Percentiles rank a stretch among this genome's conserved stretches.
These are phyloP conservation scores for Petunia axillaris DNA, from an alignment of 257 asterid genomes.

Conservation along the genomic window DNA sequence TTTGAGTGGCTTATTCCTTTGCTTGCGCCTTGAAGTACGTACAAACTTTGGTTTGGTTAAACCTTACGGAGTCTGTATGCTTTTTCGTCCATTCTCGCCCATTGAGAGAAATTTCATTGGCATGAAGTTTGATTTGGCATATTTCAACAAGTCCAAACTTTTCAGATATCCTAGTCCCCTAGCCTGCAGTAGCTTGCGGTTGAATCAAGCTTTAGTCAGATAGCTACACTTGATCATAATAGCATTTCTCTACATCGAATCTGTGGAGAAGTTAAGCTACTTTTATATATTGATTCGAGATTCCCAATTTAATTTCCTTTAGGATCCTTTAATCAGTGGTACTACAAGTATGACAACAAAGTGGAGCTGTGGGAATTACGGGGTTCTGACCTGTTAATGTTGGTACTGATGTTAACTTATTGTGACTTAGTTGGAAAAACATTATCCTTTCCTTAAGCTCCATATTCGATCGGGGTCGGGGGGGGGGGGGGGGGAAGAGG, in stretches of 20 bases:
- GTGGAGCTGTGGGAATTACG: not conserved
- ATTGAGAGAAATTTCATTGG: not conserved
- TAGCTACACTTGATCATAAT: not conserved
- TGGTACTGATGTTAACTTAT: not conserved
- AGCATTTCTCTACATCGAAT: not conserved
- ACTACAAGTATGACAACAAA: not conserved
- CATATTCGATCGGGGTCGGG: not conserved
- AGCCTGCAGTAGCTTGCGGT: not conserved
- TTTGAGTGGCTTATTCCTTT: conserved; percentile 9
- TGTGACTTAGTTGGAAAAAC: not conserved
- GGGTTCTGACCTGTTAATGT: not conserved
- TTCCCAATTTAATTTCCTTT: conserved; percentile 1
- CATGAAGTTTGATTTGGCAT: not conserved
- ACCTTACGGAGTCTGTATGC: not conserved
- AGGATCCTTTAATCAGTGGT: not conserved
- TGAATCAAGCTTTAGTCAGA: not conserved
- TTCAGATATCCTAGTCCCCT: not conserved
- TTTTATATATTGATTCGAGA: not conserved
- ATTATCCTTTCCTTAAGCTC: not conserved
- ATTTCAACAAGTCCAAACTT: not conserved
- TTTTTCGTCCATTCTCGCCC: not conserved
- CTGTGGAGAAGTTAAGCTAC: conserved; percentile 1
- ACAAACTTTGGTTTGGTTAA: not conserved
- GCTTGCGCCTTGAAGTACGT: not conserved
- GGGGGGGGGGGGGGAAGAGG: not conserved